phyloP scores from a whole-genome alignment of 495 filamentous ascomycete species.

The Penicillium daleae region DNA sequence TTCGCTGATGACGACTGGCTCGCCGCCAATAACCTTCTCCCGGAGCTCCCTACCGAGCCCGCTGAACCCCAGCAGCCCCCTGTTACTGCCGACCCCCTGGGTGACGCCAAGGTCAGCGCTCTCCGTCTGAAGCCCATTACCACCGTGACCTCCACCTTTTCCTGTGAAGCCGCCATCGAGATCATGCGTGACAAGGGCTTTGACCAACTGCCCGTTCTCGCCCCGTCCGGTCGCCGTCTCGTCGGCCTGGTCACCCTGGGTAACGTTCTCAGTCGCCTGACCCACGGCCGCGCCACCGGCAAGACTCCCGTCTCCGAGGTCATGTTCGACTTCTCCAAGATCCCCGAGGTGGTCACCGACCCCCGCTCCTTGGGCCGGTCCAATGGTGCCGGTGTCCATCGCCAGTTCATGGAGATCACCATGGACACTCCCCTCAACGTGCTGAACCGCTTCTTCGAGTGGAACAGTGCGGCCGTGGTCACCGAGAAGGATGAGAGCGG shows the following conservation, averaged over 20 bases:
- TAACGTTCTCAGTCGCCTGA: conserved; percentile 89
- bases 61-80: conserved; percentile 38
- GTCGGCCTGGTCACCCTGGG: conserved; percentile 92
- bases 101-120: conserved; percentile 72
- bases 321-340: conserved; percentile 92
- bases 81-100: conserved; percentile 59
- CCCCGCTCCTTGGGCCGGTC: conserved; percentile 60
- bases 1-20: conserved; percentile 99
- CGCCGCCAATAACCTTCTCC: conserved; percentile 86
- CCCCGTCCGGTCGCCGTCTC: conserved; percentile 66
- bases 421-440: conserved; percentile 82
- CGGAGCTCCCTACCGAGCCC: conserved; percentile 55
- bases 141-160: conserved; percentile 67
- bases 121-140: conserved; percentile 91
- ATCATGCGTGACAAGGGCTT: conserved; percentile 97
- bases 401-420: conserved; percentile 92
- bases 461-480: conserved; percentile 94
- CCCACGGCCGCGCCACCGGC: conserved; percentile 72
- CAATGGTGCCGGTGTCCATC: conserved; percentile 36
- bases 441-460: conserved; percentile 91
- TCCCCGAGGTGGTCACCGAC: conserved; percentile 87
- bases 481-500: conserved; percentile 68
- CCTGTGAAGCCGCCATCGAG: conserved; percentile 86
- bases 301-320: conserved; percentile 77
- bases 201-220: conserved; percentile 91